A percentile compares a stretch with the other conserved stretches of the same genome.
Evolutionary conservation across 192 early-diverging fungal species (phyloP).

Genomic region (Entomortierella lignicola): DNA sequence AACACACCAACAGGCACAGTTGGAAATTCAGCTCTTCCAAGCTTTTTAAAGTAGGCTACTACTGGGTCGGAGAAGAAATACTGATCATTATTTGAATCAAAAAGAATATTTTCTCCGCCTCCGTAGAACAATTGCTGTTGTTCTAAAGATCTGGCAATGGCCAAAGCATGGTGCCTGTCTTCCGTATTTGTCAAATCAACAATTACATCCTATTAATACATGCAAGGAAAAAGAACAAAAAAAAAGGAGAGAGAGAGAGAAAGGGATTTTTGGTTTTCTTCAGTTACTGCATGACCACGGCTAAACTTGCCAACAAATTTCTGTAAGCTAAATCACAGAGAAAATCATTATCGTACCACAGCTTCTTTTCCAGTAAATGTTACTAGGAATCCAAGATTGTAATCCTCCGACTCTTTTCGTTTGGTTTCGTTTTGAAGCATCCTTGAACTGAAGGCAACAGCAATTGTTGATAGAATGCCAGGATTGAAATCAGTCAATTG

Average conservation of each 20-base stretch:
- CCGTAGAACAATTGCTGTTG: constrained; percentile 83
- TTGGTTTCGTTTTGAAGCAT: constrained; percentile 49
- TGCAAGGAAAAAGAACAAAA: constrained; percentile 6
- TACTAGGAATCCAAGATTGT: constrained; percentile 74
- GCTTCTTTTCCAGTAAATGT: constrained; percentile 85
- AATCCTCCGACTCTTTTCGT: constrained; percentile 55
- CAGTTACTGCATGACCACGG: background rate
- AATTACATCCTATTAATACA: constrained; percentile 63
- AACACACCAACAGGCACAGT: constrained; percentile 41
- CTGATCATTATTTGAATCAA: constrained; percentile 78
- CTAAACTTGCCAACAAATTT: background rate
- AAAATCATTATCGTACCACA: constrained; percentile 60
- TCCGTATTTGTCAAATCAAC: constrained; percentile 70
- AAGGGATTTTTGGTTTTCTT: background rate
- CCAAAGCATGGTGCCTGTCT: constrained; percentile 80
- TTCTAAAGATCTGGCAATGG: constrained; percentile 81
- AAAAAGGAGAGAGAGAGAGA: no score
- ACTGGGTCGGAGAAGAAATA: constrained; percentile 72
- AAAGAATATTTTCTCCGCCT: constrained; percentile 77
- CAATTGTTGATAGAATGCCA: constrained; percentile 44
- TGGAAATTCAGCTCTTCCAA: constrained; percentile 39
- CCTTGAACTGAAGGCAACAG: constrained; percentile 46
- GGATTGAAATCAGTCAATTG: constrained; percentile 40
- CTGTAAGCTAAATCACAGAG: no score
- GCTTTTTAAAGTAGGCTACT: constrained; percentile 28